Conservation (phyloP, 495 filamentous ascomycete genomes). For the Cercophora samala region DNA sequence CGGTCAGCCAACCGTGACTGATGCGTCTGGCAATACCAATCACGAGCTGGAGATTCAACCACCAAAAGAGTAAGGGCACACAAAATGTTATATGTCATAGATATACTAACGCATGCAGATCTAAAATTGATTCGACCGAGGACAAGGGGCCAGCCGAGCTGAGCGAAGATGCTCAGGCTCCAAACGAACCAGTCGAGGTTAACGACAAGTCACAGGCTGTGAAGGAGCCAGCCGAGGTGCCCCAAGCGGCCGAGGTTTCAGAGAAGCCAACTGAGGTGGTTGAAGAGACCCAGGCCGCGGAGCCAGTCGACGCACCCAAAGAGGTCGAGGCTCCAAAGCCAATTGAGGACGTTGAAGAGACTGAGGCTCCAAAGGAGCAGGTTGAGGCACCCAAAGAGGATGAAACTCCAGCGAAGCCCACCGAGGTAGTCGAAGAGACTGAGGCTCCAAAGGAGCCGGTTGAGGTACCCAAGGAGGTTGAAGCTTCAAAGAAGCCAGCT, state of each 20-base stretch:
- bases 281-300: background rate
- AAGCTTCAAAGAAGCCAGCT: too few species aligned
- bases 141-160: background rate
- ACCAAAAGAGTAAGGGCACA: slow-evolving; percentile 15
- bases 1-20: slow-evolving; percentile 49
- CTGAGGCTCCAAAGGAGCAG: too few species aligned
- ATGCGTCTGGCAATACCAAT: slow-evolving; percentile 56
- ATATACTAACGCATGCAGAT: background rate
- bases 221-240: background rate
- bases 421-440: background rate
- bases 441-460: too few species aligned
- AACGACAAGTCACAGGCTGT: background rate
- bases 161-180: background rate
- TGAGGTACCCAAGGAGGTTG: background rate
- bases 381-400: too few species aligned
- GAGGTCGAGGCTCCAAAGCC: background rate
- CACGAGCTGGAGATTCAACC: slow-evolving; percentile 49
- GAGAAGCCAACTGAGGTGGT: too few species aligned
- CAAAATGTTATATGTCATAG: background rate
- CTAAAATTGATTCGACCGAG: background rate
- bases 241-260: background rate
- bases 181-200: background rate
- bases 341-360: background rate
- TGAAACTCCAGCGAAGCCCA: too few species aligned
- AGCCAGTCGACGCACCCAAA: background rate